A percentile compares a stretch with the other conserved stretches of the same genome.
phyloP scores from a whole-genome alignment of 2,329 filamentous ascomycete genomes.

The Pseudogymnoascus sp. region DNA sequence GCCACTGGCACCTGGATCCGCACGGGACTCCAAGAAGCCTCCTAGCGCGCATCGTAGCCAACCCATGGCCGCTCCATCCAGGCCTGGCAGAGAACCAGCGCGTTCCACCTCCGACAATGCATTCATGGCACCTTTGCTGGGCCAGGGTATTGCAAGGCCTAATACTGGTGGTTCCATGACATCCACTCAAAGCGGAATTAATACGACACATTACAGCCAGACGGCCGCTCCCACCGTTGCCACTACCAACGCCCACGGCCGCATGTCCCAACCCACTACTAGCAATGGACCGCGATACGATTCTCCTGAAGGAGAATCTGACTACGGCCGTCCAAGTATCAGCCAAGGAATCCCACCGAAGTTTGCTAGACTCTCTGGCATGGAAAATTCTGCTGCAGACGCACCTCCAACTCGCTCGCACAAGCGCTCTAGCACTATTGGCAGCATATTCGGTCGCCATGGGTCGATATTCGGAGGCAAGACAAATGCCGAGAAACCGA shows the following conservation, averaged over 20 bases:
- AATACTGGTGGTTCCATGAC: constrained; percentile 75
- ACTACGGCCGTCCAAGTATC: constrained; percentile 52
- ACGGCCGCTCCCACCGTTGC: constrained; percentile 80
- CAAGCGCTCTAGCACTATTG: constrained; percentile 67
- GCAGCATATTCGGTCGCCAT: constrained; percentile 72
- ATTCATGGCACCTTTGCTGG: constrained; percentile 43
- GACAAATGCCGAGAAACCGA: constrained; percentile 51
- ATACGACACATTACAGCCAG: constrained; percentile 60
- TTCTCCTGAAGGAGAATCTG: constrained; percentile 51
- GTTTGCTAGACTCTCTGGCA: constrained; percentile 49
- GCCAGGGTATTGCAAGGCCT: constrained; percentile 48
- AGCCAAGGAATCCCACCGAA: constrained; percentile 43
- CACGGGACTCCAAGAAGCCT: constrained; percentile 35
- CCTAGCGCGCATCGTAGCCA: constrained; percentile 28
- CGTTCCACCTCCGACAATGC: constrained; percentile 46
- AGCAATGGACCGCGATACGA: constrained; percentile 57
- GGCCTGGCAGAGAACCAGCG: constrained; percentile 40
- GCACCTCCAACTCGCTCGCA: constrained; percentile 32
- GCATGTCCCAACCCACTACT: constrained; percentile 68
- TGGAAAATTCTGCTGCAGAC: constrained; percentile 33
- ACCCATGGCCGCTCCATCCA: constrained; percentile 36
- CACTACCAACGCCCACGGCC: constrained; percentile 79
- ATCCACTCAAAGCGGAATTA: constrained; percentile 43
- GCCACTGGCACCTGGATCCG: constrained; percentile 41
- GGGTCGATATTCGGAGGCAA: constrained; percentile 69